phyloP scores from a whole-genome alignment of 1,284 basidiomycete genomes.

The Ustilago loliicola region DNA sequence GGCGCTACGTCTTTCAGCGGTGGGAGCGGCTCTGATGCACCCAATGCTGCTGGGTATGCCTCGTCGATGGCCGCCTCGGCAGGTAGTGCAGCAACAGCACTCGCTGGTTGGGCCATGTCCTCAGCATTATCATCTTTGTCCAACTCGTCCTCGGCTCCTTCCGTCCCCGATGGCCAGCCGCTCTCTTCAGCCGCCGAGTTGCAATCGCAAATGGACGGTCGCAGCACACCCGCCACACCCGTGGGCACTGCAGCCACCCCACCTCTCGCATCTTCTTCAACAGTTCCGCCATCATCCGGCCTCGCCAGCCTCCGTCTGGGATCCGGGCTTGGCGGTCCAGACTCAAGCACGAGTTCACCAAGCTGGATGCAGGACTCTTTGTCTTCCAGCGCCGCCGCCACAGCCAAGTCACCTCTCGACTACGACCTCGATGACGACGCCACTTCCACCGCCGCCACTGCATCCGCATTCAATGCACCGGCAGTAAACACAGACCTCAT shows the following conservation, averaged over 20 bases:
- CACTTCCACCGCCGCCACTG: conserved; percentile 30
- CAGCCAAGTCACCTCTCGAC: conserved; percentile 35
- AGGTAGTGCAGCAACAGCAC: conserved; percentile 61
- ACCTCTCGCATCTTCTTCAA: conserved; percentile 5
- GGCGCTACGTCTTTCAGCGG: conserved; percentile 31
- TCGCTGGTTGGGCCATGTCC: conserved; percentile 66
- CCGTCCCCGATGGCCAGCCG: conserved; percentile 33
- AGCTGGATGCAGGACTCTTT: conserved; percentile 15
- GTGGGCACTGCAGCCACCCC: conserved; percentile 17
- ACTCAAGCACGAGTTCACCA: background rate
- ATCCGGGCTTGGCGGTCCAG: conserved; percentile 18
- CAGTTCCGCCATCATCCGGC: conserved; percentile 32
- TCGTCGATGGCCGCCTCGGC: conserved; percentile 56
- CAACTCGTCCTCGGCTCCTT: conserved; percentile 33
- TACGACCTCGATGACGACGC: conserved; percentile 44
- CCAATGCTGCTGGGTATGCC: conserved; percentile 32
- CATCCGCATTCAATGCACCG: conserved; percentile 29
- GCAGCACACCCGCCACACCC: conserved; percentile 28
- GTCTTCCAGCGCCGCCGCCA: conserved; percentile 9
- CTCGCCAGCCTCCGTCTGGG: conserved; percentile 46
- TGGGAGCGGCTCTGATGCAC: conserved; percentile 10
- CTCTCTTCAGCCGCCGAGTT: conserved; percentile 34
- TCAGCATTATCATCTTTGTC: conserved; percentile 51
- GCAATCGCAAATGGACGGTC: conserved; percentile 51
- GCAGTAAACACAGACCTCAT: conserved; percentile 44